Conservation (phyloP, 2,329 filamentous ascomycete species). For the Incumbomyces lentus region DNA sequence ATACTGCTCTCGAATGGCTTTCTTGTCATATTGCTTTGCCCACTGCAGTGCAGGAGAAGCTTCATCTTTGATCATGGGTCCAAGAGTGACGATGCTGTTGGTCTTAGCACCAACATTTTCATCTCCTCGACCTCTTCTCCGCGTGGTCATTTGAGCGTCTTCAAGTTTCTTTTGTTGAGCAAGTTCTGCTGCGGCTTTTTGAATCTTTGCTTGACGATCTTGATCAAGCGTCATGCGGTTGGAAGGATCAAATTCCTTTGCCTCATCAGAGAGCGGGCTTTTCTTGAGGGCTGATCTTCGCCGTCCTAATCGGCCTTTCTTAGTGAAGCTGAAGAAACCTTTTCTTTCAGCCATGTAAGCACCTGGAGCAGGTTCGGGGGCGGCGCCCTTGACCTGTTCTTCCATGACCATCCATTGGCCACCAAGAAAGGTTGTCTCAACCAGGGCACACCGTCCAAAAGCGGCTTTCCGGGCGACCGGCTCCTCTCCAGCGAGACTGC, state of each 20-base stretch:
- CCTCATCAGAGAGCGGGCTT: constrained; percentile 37
- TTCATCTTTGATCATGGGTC: constrained; percentile 72
- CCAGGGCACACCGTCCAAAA: constrained; percentile 83
- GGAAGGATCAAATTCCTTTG: constrained; percentile 37
- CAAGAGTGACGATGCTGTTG: constrained; percentile 78
- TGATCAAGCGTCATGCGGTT: constrained; percentile 80
- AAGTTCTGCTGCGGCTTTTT: constrained; percentile 76
- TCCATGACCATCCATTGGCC: constrained; percentile 92
- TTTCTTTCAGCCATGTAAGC: constrained; percentile 96
- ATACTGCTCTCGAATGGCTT: constrained; percentile 76
- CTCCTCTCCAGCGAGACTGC: constrained; percentile 84
- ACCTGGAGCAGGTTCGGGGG: constrained; percentile 69
- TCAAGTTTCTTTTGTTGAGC: constrained; percentile 58
- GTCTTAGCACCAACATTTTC: constrained; percentile 54
- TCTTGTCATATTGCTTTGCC: constrained; percentile 90
- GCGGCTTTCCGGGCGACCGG: constrained; percentile 75
- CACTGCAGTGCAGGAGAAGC: constrained; percentile 93
- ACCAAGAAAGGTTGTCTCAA: constrained; percentile 73
- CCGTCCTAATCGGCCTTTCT: constrained; percentile 56
- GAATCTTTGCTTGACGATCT: constrained; percentile 87
- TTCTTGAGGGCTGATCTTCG: constrained; percentile 62
- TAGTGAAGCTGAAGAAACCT: constrained; percentile 75
- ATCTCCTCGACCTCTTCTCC: constrained; percentile 49
- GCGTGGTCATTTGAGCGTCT: constrained; percentile 41
- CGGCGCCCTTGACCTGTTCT: constrained; percentile 89